Evolutionary conservation across 352 stramenopile species (phyloP).

Genomic region (Phytophthora idaei): DNA sequence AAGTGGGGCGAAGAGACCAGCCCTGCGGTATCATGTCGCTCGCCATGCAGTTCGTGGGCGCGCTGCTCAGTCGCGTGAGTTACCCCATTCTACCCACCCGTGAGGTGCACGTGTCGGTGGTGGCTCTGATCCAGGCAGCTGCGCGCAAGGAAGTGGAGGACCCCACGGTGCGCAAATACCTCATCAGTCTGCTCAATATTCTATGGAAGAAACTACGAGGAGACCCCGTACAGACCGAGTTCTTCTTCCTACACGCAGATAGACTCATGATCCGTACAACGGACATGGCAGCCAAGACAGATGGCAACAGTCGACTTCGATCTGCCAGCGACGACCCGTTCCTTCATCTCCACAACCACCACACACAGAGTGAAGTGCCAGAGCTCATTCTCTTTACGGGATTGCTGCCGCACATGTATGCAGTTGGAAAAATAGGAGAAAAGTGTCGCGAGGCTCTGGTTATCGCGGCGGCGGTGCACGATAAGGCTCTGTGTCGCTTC

Average conservation of each 20-base stretch:
- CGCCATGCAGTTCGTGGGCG: constrained; percentile 81
- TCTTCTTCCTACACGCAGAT: constrained; percentile 85
- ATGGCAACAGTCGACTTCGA: constrained; percentile 7
- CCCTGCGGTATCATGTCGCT: constrained; percentile 88
- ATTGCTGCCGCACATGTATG: constrained; percentile 87
- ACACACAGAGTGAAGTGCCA: constrained; percentile 60
- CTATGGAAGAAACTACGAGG: constrained; percentile 87
- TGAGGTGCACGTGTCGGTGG: constrained; percentile 81
- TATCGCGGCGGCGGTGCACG: constrained; percentile 78
- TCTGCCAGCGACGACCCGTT: constrained; percentile 37
- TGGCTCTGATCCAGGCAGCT: constrained; percentile 80
- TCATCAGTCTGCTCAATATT: constrained; percentile 82
- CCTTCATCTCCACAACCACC: constrained; percentile 41
- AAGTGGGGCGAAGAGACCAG: constrained; percentile 69
- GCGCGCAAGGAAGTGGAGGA: constrained; percentile 85
- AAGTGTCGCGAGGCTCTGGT: constrained; percentile 86
- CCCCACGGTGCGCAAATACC: constrained; percentile 81
- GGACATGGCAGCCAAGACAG: constrained; percentile 23
- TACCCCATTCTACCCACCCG: constrained; percentile 84
- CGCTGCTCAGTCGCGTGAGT: constrained; percentile 81
- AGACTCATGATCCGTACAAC: constrained; percentile 56
- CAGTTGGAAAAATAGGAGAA: constrained; percentile 74
- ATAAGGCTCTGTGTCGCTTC: constrained; percentile 79
- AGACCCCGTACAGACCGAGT: constrained; percentile 87
- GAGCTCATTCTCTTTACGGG: constrained; percentile 87